Base-by-base conservation (phyloP, 2,329 filamentous ascomycete genomes). In the Aureobasidium sp. region DNA sequence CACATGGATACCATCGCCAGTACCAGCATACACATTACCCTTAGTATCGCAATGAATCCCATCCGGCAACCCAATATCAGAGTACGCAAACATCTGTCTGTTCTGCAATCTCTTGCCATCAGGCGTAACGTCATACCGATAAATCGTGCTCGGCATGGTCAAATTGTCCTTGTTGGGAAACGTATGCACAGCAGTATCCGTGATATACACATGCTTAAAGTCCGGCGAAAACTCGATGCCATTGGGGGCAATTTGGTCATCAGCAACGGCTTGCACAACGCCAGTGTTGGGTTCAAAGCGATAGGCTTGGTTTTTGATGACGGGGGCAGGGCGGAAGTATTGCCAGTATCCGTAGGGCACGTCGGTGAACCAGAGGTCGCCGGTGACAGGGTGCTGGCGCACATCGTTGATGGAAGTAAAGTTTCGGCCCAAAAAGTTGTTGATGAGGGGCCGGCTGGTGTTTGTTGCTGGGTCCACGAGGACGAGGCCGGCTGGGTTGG, bases 281-380 rank as follows among this genome's bases (percentile, higher is more conserved):
- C 76, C 77, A 0, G 77, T 79, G 2, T 57, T 60, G 0, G 76
- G 74, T 25, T 71, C 69, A 65, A 78, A 81, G 47, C 78, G 73
- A 67, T 80, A 81, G 9, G 67, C 70, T n/a, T 69, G 72, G 25
- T 64, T 41, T 20, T 65, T 69, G 48, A 73, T 67, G 55, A 71
- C 71, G 4, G 68, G 73, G n/a, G 72, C 65, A 0, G 74, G 74
- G 61, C 76, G 74, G 27, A 74, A 68, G 15, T 57, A 65, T 60
- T 71, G 73, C 65, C 71, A 74, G 70, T 72, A 77, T 25, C 67
- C 71, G 64, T 77, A 76, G 12, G 67, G 61, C 0, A 77, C 75
- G 65, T 81, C 79, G 1, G 79, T 81, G 70, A 81, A 81, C 77
- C 79, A 81, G 45, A 82, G 70, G 45, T 79, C 75, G 51, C 77